Percentiles rank a stretch among this genome's conserved stretches.
These are phyloP conservation scores for Iris macrosiphon DNA, from an alignment of 106 monocot genomes.

Conservation along the genomic window DNA sequence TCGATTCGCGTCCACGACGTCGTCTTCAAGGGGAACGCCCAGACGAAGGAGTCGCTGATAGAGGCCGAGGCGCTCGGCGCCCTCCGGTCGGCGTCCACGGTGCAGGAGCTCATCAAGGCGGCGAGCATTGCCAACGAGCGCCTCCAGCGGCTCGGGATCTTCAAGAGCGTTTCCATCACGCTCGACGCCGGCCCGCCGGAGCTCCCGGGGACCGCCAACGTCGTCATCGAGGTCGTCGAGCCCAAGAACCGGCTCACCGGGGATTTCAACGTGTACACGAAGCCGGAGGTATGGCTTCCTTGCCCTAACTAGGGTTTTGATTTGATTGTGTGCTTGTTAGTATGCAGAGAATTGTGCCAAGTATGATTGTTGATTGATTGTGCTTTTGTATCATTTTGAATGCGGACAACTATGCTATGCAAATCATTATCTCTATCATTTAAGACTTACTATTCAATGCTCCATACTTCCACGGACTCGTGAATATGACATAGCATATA, in stretches of 20 bases:
- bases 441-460: too few species aligned
- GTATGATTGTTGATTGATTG: too few species aligned
- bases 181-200: conserved; percentile 62
- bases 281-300: conserved; percentile 37
- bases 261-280: conserved; percentile 32
- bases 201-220: conserved; percentile 53
- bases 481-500: too few species aligned
- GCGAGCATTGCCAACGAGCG: conserved; percentile 40
- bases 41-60: conserved; percentile 52
- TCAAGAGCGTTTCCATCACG: conserved; percentile 44
- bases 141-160: conserved; percentile 39
- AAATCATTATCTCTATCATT: too few species aligned
- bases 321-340: too few species aligned
- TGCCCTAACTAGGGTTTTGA: conserved; percentile 1
- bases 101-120: conserved; percentile 59
- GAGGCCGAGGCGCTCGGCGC: conserved; percentile 47
- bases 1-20: conserved; percentile 59
- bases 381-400: too few species aligned
- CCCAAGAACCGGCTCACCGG: conserved; percentile 32
- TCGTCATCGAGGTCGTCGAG: conserved; percentile 53
- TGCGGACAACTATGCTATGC: too few species aligned
- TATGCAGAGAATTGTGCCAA: too few species aligned
- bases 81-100: conserved; percentile 26
- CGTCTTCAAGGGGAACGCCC: conserved; percentile 40
- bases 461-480: too few species aligned